Evolutionary conservation across 2,329 filamentous ascomycete species (phyloP).

Genomic region (Talaromyces sp.): DNA sequence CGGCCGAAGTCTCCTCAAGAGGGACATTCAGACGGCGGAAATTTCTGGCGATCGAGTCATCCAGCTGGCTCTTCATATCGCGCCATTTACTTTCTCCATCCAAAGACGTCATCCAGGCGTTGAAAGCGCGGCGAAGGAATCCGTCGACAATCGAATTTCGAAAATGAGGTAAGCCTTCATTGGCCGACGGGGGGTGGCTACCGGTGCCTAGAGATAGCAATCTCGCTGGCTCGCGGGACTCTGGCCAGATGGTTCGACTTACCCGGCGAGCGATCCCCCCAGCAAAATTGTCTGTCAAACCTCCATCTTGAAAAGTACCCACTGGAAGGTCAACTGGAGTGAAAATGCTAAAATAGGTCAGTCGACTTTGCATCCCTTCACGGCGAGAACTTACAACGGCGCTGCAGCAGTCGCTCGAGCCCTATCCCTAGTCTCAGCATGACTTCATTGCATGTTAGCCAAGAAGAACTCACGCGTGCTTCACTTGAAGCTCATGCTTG

Average conservation of each 20-base stretch:
- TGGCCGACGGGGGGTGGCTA: neutral
- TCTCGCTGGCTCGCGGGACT: neutral
- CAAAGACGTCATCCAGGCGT: neutral
- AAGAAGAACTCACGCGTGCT: neutral
- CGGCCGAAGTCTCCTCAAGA: constrained; percentile 8
- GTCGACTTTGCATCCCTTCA: neutral
- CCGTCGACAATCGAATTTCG: neutral
- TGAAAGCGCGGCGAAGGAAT: constrained; percentile 1
- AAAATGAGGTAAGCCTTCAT: neutral
- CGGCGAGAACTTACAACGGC: neutral
- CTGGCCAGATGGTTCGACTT: neutral
- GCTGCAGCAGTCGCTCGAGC: neutral
- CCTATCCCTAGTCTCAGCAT: neutral
- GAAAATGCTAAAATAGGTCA: neutral
- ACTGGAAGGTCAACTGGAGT: neutral
- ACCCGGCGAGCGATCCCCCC: neutral
- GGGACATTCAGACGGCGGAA: constrained; percentile 8
- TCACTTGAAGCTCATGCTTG: neutral
- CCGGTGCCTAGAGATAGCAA: neutral
- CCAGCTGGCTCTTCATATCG: constrained; percentile 5
- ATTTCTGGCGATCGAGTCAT: neutral
- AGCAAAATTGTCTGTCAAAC: constrained; percentile 2
- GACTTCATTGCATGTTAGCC: neutral
- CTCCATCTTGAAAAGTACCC: neutral
- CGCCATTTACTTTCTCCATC: neutral